Percentiles rank a stretch among this genome's conserved stretches.
Evolutionary conservation across 495 filamentous ascomycete species (phyloP).

Genomic region (Tuber borchii): DNA sequence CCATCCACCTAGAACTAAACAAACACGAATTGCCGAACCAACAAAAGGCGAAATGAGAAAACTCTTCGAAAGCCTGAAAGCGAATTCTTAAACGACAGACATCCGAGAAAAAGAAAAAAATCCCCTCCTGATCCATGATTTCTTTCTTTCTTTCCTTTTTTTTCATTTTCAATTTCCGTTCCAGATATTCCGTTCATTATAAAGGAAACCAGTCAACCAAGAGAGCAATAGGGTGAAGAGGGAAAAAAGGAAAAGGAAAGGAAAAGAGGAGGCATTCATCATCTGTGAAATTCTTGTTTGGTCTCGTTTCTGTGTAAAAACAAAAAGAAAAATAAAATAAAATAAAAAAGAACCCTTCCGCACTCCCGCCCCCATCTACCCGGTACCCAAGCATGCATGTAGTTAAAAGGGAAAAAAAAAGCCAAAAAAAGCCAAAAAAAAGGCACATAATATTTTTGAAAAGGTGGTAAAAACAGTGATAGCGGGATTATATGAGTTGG

Average conservation of each 20-base stretch:
- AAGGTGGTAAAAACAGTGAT: background rate
- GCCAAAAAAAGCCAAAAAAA: background rate
- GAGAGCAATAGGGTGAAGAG: background rate
- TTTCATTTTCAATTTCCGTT: background rate
- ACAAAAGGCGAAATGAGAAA: background rate
- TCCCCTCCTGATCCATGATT: background rate
- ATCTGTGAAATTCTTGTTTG: background rate
- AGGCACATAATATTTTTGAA: background rate
- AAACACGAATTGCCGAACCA: background rate
- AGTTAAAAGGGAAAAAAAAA: constrained; percentile 9
- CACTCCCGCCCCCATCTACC: constrained; percentile 3
- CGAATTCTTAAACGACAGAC: background rate
- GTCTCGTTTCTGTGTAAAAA: constrained; percentile 15
- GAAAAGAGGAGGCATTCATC: background rate
- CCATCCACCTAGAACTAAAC: background rate
- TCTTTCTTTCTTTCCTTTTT: background rate
- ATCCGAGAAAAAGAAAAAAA: background rate
- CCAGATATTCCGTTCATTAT: background rate
- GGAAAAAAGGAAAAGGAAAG: background rate
- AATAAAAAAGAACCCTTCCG: constrained; percentile 5
- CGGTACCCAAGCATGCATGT: constrained; percentile 11
- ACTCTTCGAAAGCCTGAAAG: background rate
- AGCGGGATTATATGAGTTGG: background rate
- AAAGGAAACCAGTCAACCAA: background rate
- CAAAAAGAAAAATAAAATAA: background rate